A percentile compares a stretch with the other conserved stretches of the same genome.
phyloP scores from a whole-genome alignment of 768 basidiomycete genomes.

The Lactarius psammicola region DNA sequence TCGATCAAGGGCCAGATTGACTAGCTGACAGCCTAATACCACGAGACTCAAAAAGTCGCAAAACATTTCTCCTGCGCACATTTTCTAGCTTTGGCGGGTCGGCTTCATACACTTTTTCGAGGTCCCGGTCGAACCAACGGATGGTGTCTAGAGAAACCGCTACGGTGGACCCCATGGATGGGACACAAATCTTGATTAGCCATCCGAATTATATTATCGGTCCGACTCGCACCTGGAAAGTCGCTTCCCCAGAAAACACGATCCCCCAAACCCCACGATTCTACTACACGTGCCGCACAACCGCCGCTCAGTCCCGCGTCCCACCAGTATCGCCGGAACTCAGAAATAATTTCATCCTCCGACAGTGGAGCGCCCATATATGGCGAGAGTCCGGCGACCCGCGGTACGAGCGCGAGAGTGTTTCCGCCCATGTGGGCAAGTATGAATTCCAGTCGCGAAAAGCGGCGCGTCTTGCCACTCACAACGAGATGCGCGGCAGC shows the following conservation, averaged over 20 bases:
- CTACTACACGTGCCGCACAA: conserved; percentile 51
- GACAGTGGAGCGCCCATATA: conserved; percentile 69
- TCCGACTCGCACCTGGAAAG: conserved; percentile 55
- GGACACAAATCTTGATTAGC: conserved; percentile 5
- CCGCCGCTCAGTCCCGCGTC: conserved; percentile 68
- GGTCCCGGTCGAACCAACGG: conserved; percentile 53
- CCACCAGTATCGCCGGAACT: conserved; percentile 71
- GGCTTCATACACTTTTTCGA: conserved; percentile 32
- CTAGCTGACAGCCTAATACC: conserved; percentile 7
- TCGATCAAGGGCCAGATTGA: neutral
- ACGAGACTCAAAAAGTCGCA: conserved; percentile 43
- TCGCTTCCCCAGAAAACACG: conserved; percentile 71
- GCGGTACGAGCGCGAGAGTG: conserved; percentile 60
- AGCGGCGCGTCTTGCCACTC: conserved; percentile 64
- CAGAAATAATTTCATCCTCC: conserved; percentile 62
- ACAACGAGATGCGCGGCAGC: conserved; percentile 77
- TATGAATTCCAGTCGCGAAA: conserved; percentile 57
- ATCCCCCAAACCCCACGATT: conserved; percentile 49
- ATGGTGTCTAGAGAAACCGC: conserved; percentile 34
- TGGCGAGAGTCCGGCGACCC: conserved; percentile 63
- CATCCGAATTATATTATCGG: neutral
- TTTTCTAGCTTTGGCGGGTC: conserved; percentile 42
- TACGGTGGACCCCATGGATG: neutral
- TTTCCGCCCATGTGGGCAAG: conserved; percentile 76
- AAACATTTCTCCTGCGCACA: conserved; percentile 51